Base-by-base conservation (phyloP, 2,329 filamentous ascomycete species). In the Niveomyces coronatus region DNA sequence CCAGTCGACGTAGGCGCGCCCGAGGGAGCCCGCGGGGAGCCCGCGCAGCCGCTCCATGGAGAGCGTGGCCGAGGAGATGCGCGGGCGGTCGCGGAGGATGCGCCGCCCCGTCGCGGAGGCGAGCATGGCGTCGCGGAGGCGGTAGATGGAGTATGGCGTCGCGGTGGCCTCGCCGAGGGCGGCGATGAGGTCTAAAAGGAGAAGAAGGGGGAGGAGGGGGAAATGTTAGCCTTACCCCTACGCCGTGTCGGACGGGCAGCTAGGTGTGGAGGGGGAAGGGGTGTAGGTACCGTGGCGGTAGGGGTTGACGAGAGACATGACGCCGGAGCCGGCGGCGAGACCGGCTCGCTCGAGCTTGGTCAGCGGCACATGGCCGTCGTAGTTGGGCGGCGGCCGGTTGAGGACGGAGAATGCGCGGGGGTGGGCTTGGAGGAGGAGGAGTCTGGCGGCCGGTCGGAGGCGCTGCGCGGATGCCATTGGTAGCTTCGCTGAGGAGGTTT, bases 111-210 rank as follows among this genome's bases (percentile, higher is more conserved):
- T 94, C 1, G 85, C 71, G 47, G 79, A 69, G 19, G 76, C 66
- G 39, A 98, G 84, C 91, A 98, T 98, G 45, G 82, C 85, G 56
- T 89, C 76, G 47, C 86, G 87, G 15, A 98, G 84, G 40, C 85
- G 84, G 62, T 85, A 77, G 61, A 95, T 88, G 66, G 96, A 95
- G 71, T 87, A 94, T 10, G 91, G 91, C 9, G 88, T 86, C 16
- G 88, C 86, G 3, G 91, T 96, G 19, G 88, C 80, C 68, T 98
- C 91, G 54, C 88, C 89, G n/a, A 94, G 76, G 23, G 86, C 76
- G 23, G 91, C 91, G 50, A 98, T 93, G 48, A 98, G 78, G 65
- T 98, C 91, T 85, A 52, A 11, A 11, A 17, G 35, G 15, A 22
- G 15, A 16, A 29, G 24, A 33, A 23, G 34, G 10, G 14, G 10